Conservation (phyloP, 352 stramenopile species). For the Aphanomyces invadans region DNA sequence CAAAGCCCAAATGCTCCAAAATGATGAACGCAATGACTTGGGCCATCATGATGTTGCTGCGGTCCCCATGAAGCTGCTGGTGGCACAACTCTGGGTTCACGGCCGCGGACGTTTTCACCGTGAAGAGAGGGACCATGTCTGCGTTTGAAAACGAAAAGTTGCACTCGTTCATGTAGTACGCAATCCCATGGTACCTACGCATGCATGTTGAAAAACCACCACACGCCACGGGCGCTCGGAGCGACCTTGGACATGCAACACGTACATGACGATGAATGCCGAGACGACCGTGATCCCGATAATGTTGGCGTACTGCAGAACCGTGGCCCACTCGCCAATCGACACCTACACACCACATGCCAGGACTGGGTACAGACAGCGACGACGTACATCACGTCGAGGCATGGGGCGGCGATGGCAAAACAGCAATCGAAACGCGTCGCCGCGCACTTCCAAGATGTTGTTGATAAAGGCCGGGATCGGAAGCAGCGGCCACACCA, state of each 20-base stretch:
- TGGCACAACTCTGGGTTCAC: constrained; percentile 36
- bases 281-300: constrained; percentile 78
- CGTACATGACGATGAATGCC: constrained; percentile 70
- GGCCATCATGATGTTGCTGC: constrained; percentile 54
- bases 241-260: neutral
- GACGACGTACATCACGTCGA: constrained; percentile 24
- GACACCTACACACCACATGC: constrained; percentile 28
- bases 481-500: constrained; percentile 28
- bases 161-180: constrained; percentile 56
- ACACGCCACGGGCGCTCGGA: no score
- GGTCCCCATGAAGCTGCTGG: constrained; percentile 32
- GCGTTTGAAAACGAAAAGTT: constrained; percentile 63
- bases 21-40: constrained; percentile 75
- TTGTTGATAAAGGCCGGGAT: constrained; percentile 28
- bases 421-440: constrained; percentile 27
- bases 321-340: constrained; percentile 77
- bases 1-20: constrained; percentile 78
- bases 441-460: constrained; percentile 26
- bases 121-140: constrained; percentile 70
- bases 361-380: no score
- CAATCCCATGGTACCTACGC: constrained; percentile 49
- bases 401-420: constrained; percentile 24
- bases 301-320: constrained; percentile 79
- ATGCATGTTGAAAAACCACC: no score
- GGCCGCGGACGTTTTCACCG: constrained; percentile 35